Conservation (phyloP, 2,329 filamentous ascomycete genomes). For the Daldinia sp. region DNA sequence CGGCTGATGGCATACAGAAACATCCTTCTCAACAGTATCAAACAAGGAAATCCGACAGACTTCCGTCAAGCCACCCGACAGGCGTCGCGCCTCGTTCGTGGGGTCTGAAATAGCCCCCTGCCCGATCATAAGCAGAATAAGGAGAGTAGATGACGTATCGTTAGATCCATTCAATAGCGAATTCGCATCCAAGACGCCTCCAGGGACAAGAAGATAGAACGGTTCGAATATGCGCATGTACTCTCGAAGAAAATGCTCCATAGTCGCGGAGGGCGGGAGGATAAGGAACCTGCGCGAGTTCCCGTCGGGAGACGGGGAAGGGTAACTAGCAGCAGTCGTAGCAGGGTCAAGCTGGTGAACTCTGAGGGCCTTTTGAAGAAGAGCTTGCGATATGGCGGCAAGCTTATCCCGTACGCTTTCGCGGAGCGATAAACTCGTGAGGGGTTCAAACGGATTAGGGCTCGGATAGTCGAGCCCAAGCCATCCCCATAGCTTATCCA, state of each 20-base stretch:
- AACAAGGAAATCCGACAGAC: constrained; percentile 22
- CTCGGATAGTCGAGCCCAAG: constrained; percentile 17
- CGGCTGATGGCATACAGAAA: constrained; percentile 15
- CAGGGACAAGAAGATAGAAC: constrained; percentile 15
- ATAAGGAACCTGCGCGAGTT: constrained; percentile 19
- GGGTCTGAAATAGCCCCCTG: constrained; percentile 21
- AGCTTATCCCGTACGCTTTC: constrained; percentile 15
- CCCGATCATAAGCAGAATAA: constrained; percentile 21
- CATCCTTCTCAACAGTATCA: constrained; percentile 16
- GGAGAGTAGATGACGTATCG: constrained; percentile 10
- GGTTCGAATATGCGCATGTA: constrained; percentile 26
- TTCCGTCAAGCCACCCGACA: constrained; percentile 19
- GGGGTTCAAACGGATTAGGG: constrained; percentile 2
- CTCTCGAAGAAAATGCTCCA: constrained; percentile 22
- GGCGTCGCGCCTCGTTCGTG: constrained; percentile 16
- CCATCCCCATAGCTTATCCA: constrained; percentile 22
- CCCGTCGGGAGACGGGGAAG: constrained; percentile 9
- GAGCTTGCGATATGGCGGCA: constrained; percentile 17
- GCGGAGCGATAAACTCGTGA: constrained; percentile 12
- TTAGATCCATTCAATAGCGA: constrained; percentile 1
- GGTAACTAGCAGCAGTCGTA: constrained; percentile 10
- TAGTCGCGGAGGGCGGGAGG: constrained; percentile 16
- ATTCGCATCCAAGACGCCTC: constrained; percentile 17
- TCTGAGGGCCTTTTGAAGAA: constrained; percentile 19
- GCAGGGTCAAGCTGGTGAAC: constrained; percentile 21